Conservation (phyloP, 2,329 filamentous ascomycete species). For the Venturiaceae sp. region DNA sequence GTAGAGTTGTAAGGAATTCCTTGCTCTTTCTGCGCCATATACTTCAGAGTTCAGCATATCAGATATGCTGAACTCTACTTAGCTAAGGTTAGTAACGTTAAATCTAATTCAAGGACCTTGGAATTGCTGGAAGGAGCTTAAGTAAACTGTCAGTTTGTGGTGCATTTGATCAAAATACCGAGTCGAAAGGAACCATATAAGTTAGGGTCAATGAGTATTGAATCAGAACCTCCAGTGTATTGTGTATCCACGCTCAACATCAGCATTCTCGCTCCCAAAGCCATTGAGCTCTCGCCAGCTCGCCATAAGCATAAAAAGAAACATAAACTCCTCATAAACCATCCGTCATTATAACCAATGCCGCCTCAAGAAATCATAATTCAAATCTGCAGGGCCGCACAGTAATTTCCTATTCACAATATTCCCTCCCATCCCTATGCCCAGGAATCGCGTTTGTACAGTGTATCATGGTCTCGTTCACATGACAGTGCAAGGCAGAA, state of each 20-base stretch:
- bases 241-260: not conserved
- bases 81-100: too few species aligned
- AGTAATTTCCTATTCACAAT: not conserved
- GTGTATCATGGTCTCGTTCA: not conserved
- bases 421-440: not conserved
- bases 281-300: not conserved
- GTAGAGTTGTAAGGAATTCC: too few species aligned
- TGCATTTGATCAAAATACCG: too few species aligned
- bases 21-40: too few species aligned
- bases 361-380: not conserved
- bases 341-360: not conserved
- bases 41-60: too few species aligned
- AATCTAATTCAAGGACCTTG: too few species aligned
- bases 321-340: not conserved
- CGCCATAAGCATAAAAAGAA: not conserved
- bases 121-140: too few species aligned
- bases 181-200: too few species aligned
- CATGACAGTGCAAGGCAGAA: conserved; percentile 5
- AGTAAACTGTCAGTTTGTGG: too few species aligned
- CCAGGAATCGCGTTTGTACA: too few species aligned
- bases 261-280: not conserved
- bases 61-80: too few species aligned
- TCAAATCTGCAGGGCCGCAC: not conserved
- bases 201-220: too few species aligned
- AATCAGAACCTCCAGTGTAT: not conserved